Conservation (phyloP, 2,329 filamentous ascomycete genomes). For the Neonectria sp. region DNA sequence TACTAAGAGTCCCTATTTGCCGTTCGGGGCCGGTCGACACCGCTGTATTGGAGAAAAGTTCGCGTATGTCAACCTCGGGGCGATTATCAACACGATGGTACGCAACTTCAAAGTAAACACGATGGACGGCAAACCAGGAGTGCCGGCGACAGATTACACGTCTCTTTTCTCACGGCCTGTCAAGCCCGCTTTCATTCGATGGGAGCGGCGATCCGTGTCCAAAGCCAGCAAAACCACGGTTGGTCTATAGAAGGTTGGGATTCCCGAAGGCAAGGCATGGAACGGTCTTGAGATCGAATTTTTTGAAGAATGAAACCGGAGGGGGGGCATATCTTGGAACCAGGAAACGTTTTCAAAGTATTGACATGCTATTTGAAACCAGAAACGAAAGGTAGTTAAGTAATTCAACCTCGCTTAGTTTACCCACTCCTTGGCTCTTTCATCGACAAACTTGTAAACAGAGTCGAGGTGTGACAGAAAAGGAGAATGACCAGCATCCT, state of each 20-base stretch:
- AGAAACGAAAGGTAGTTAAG: not conserved
- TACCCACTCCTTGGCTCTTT: slow-evolving; percentile 10
- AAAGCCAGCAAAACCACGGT: not conserved
- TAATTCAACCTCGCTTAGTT: not conserved
- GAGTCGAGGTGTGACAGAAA: slow-evolving; percentile 20
- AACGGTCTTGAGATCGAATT: not conserved
- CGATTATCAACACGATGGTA: slow-evolving; percentile 75
- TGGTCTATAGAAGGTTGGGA: too few relatives aligned
- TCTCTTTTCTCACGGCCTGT: slow-evolving; percentile 59
- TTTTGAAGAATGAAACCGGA: too few relatives aligned
- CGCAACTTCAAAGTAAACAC: slow-evolving; percentile 73
- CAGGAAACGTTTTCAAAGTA: not conserved
- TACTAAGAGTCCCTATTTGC: slow-evolving; percentile 65
- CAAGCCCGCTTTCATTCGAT: slow-evolving; percentile 52
- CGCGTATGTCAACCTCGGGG: slow-evolving; percentile 78
- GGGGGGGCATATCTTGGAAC: not conserved
- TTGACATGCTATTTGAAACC: not conserved
- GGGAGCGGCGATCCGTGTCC: slow-evolving; percentile 47
- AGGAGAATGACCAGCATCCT: slow-evolving; percentile 30
- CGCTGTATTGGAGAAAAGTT: slow-evolving; percentile 85
- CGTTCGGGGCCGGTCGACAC: slow-evolving; percentile 81
- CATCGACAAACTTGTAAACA: slow-evolving; percentile 21
- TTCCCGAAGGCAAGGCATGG: too few relatives aligned
- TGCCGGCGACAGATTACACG: slow-evolving; percentile 77
- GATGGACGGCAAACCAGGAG: slow-evolving; percentile 66